Base-by-base conservation (phyloP, 495 filamentous ascomycete genomes). In the Aspergillus haitiensis region DNA sequence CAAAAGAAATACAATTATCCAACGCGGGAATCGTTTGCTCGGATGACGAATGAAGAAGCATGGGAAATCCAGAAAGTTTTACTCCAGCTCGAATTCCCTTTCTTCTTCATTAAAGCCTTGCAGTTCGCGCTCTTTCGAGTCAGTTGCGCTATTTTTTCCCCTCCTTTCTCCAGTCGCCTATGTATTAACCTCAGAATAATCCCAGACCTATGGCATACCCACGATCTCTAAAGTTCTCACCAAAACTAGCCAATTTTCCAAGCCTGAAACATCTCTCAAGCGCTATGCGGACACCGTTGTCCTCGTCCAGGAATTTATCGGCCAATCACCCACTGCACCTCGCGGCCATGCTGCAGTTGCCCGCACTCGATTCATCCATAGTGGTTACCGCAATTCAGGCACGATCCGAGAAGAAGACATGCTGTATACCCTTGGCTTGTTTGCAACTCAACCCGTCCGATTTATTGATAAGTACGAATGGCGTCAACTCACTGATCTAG, bases 101-200 rank as follows among this genome's bases (percentile, higher is more conserved):
- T 81, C 31, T 75, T 81, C 5, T 82, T 77, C 51, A 70, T 79
- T 39, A 81, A 84, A 52, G 61, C 80, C 3, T 67, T 89, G 39
- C 80, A 88, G 56, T 89, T 89, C 67, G 87, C 84, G 0, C 71
- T 91, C 3, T 88, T 89, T 69, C 81, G 81, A 69, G 82, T 85
- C 55, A 7, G 59, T 39, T 45, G 18, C 18, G 10, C 39, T 11
- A 52, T 7, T 40, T 35, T 10, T 49, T 7, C 55, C 10, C n/a
- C 21, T 11, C 12, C 44, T n/a, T 9, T 21, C n/a, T 6, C 18
- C 6, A 32, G 33, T 40, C 27, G 9, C 45, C 37, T 52, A 40
- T 32, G 10, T 6, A 7, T 37, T 53, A 32, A 54, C 27, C 50
- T 32, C 48, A 33, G 3, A 10, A 12, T 8, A 16, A 27, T 3